phyloP scores from a whole-genome alignment of 331 rosid genomes.

The Malus hybrid region DNA sequence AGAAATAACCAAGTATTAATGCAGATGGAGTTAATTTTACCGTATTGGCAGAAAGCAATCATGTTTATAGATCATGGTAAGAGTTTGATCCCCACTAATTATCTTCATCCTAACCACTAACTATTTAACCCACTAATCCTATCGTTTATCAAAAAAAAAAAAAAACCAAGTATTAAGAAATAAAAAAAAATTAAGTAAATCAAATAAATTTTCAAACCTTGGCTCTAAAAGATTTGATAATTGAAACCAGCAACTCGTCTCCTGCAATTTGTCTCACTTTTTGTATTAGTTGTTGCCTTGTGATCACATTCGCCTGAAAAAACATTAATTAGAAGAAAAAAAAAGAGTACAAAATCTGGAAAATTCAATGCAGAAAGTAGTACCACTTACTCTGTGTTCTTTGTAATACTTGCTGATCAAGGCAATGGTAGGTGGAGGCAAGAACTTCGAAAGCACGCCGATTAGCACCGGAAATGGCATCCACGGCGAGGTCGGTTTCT shows the following conservation, averaged over 20 bases:
- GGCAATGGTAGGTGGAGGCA: slow-evolving; percentile 35
- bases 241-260: slow-evolving; percentile 52
- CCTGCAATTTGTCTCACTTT: slow-evolving; percentile 64
- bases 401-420: slow-evolving; percentile 46
- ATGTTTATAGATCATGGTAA: too few relatives aligned
- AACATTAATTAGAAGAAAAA: background rate
- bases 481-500: slow-evolving; percentile 76
- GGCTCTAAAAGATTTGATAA: slow-evolving; percentile 54
- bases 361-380: slow-evolving; percentile 11
- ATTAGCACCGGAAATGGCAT: slow-evolving; percentile 69
- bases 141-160: too few relatives aligned
- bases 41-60: too few relatives aligned
- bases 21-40: too few relatives aligned
- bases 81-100: too few relatives aligned
- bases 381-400: slow-evolving; percentile 46
- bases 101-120: too few relatives aligned
- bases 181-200: background rate
- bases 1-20: too few relatives aligned
- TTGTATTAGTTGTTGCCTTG: slow-evolving; percentile 51
- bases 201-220: slow-evolving; percentile 31
- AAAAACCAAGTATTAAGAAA: background rate
- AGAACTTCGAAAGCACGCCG: slow-evolving; percentile 51
- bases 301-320: slow-evolving; percentile 47
- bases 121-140: too few relatives aligned
- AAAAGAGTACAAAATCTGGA: background rate